Evolutionary conservation across 2,329 filamentous ascomycete genomes (phyloP), one percentile per base, ranked within the genome.

Genomic region (Curvularia verruculosa): DNA sequence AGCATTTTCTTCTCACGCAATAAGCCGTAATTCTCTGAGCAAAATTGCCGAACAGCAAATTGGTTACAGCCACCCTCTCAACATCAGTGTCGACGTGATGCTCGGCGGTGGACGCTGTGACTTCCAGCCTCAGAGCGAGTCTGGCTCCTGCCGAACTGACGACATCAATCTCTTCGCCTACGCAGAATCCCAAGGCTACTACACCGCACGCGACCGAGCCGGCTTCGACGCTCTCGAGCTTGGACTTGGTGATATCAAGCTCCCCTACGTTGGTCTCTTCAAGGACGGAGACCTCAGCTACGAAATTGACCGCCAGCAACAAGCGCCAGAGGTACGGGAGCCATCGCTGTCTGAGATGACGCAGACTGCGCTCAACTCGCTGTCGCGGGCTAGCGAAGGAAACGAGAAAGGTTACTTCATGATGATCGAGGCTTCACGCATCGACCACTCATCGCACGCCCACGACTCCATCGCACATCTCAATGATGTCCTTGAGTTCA

Each of bases 281-380:
- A 77, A 75, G 23, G 70, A 77, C 41, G 72, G 62, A 44, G n/a
- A 34, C 19, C 19, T 48, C 34, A 10, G 23, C n/a, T 69, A 69
- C 49, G 59, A 69, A 26, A 59, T 75, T 58, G 77, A 79, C 45
- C 74, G 78, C 40, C 72, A 78, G 45, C 72, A 76, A 39, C 65
- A 75, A 23, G 45, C 45, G 2, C 61, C 69, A 5, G 60, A 70
- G n/a, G 45, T 54, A 5, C 61, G 68, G 19, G 77, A 79, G 56
- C 77, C 76, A 13, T 78, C 76, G 5, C 66, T 79, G 6, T 70
- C 75, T 6, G 77, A 79, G 54, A 79, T 79, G 77, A 69, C 70
- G 2, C 64, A 77, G 52, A 73, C 75, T 5, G 76, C 76, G 1
- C 71, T 79, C 31, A 71, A 71, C 39, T 74, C 75, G 6, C 71